Conservation (phyloP, 495 filamentous ascomycete genomes). For the Annulohypoxylon bovei region DNA sequence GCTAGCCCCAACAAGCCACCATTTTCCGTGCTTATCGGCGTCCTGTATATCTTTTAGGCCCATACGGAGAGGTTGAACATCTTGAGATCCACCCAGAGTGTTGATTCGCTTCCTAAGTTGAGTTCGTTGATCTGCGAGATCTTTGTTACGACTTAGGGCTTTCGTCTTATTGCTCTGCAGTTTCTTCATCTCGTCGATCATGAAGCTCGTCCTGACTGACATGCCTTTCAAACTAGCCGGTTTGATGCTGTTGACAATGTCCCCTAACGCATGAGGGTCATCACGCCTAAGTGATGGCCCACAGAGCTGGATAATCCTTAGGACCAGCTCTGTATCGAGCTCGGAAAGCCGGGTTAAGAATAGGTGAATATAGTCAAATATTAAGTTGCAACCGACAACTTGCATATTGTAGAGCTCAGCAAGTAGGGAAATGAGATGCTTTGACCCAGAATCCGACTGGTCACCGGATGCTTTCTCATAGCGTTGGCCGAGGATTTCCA, state of each 20-base stretch:
- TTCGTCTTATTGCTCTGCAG: conserved; percentile 94
- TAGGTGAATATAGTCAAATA: conserved; percentile 88
- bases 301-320: conserved; percentile 82
- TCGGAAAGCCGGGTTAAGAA: conserved; percentile 82
- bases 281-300: conserved; percentile 88
- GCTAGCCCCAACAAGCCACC: conserved; percentile 97
- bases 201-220: conserved; percentile 92
- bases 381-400: conserved; percentile 78
- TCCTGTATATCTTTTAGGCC: conserved; percentile 82
- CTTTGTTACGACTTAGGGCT: conserved; percentile 60
- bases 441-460: conserved; percentile 51
- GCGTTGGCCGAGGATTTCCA: conserved; percentile 71
- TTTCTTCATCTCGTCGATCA: conserved; percentile 96
- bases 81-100: conserved; percentile 35
- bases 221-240: conserved; percentile 73
- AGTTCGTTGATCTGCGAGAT: conserved; percentile 42
- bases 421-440: conserved; percentile 81
- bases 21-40: conserved; percentile 88
- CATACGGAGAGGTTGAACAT: conserved; percentile 76
- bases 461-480: conserved; percentile 58
- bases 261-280: conserved; percentile 89
- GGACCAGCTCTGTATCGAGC: conserved; percentile 88
- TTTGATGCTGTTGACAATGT: conserved; percentile 85
- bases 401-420: conserved; percentile 92
- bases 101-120: conserved; percentile 44